A percentile compares a stretch with the other conserved stretches of the same genome.
phyloP scores from a whole-genome alignment of 2,329 filamentous ascomycete species.

The Colletotrichum lupini region DNA sequence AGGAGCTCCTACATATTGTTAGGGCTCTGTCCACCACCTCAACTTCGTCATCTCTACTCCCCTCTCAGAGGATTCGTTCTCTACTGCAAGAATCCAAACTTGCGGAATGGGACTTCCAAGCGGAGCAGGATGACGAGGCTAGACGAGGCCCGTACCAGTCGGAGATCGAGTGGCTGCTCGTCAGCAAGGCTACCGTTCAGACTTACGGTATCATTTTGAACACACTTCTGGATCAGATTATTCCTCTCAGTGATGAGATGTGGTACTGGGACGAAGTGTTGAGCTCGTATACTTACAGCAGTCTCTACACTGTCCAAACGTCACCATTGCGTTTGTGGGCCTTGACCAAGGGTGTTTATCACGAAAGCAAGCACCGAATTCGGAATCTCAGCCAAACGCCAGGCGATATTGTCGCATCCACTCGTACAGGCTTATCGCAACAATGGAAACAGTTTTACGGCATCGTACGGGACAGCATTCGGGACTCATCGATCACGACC shows the following conservation, averaged over 20 bases:
- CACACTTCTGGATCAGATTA: conserved; percentile 83
- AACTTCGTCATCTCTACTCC: conserved; percentile 71
- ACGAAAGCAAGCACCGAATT: conserved; percentile 59
- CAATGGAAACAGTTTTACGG: conserved; percentile 80
- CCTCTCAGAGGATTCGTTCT: conserved; percentile 66
- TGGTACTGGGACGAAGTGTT: conserved; percentile 97
- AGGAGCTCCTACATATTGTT: conserved; percentile 74
- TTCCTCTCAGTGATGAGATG: conserved; percentile 85
- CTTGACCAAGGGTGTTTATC: conserved; percentile 77
- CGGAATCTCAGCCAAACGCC: conserved; percentile 40
- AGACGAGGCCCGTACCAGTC: conserved; percentile 56
- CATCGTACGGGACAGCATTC: conserved; percentile 80
- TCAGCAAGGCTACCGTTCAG: conserved; percentile 93
- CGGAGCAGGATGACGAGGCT: conserved; percentile 41
- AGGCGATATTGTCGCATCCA: conserved; percentile 48
- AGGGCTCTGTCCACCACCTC: conserved; percentile 78
- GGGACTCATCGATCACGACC: conserved; percentile 76
- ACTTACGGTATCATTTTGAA: conserved; percentile 85
- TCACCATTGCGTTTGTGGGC: conserved; percentile 80
- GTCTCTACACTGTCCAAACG: conserved; percentile 87
- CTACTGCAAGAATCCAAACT: conserved; percentile 74
- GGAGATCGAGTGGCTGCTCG: conserved; percentile 89
- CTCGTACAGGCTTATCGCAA: conserved; percentile 54
- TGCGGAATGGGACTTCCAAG: conserved; percentile 42
- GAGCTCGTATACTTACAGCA: conserved; percentile 80